Evolutionary conservation across 192 early-diverging fungal genomes (phyloP), one percentile per base, ranked within the genome.

Genomic region (Funneliformis geosporum): DNA sequence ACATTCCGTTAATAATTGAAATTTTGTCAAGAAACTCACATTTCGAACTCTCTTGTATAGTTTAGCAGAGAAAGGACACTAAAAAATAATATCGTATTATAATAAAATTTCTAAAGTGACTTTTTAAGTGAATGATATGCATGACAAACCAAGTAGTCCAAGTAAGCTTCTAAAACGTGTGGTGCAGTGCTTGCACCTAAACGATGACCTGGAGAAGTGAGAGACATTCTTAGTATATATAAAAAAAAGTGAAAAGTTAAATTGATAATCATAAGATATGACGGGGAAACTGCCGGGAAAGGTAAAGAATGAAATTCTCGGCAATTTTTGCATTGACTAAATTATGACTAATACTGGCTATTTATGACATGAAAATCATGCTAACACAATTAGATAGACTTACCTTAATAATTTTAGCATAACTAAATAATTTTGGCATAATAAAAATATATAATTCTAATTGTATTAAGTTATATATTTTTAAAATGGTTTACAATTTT

Each of bases 31-130:
- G 25, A 43, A 46, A 59, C 83, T 73, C 27, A 85, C 83, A 27
- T 81, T 42, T 43, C 83, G 79, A 23, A 91, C 77, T 43, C 80
- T 87, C 72, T 83, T 85, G 81, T 86, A 91, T n/a, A 92, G 68
- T 67, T 85, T 89, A 16, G 88, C 88, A 16, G 92, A 93, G 81
- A 90, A 93, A 39, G 91, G 92, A 66, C 91, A 93, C 68, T 86
- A 79, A 38, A 16, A 25, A 16, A 79, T 47, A 64, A 23, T 40
- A 23, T 16, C 8, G 16, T 79, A 47, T 39, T 10, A 46, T 21
- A 12, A 71, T 4, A 47, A 80, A 43, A 2, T 16, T 40, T 28
- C 27, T 38, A 4, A 39, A 25, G 2, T 33, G 33, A 33, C 33
- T 43, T 43, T 14, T 60, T 40, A 55, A 14, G 21, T n/a, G n/a